These are phyloP conservation scores for Xylariales sp. DNA, from an alignment of 2,329 filamentous ascomycete species.

Conservation along the genomic window DNA sequence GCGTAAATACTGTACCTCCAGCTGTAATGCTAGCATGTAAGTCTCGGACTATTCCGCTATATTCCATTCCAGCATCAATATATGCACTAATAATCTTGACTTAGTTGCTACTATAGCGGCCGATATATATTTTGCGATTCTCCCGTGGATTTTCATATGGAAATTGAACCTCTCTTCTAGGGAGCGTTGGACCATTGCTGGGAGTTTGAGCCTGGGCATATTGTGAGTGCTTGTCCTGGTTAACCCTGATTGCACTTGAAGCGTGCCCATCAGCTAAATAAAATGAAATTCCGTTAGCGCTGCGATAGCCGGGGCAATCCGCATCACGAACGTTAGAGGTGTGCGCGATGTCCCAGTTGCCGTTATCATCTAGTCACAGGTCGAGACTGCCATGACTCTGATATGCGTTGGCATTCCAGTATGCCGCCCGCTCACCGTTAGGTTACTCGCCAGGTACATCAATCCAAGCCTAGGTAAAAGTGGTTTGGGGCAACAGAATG, in stretches of 20 bases:
- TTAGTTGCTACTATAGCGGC: conserved; percentile 4
- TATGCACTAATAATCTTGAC: neutral
- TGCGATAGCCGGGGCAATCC: conserved; percentile 7
- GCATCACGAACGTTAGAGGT: conserved; percentile 10
- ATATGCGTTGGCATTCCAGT: conserved; percentile 16
- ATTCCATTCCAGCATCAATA: no score
- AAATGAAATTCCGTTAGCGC: no score
- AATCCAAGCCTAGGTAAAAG: no score
- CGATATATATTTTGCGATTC: conserved; percentile 10
- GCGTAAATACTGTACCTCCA: conserved; percentile 7
- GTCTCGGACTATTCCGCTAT: no score
- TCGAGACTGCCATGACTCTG: conserved; percentile 14
- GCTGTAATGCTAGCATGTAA: conserved; percentile 8
- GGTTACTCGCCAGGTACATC: no score
- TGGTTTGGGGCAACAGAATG: no score
- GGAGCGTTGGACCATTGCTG: conserved; percentile 8
- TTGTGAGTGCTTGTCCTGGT: no score
- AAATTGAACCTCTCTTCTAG: conserved; percentile 4
- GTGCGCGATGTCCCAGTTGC: conserved; percentile 12
- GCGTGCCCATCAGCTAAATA: no score
- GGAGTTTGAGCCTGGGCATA: conserved; percentile 13
- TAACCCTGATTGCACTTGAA: no score
- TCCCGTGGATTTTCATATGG: conserved; percentile 12
- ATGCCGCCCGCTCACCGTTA: conserved; percentile 14
- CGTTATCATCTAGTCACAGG: conserved; percentile 15